A percentile compares a stretch with the other conserved stretches of the same genome.
Conservation (phyloP, 2,329 filamentous ascomycete species). For the Cladosporium phlei region DNA sequence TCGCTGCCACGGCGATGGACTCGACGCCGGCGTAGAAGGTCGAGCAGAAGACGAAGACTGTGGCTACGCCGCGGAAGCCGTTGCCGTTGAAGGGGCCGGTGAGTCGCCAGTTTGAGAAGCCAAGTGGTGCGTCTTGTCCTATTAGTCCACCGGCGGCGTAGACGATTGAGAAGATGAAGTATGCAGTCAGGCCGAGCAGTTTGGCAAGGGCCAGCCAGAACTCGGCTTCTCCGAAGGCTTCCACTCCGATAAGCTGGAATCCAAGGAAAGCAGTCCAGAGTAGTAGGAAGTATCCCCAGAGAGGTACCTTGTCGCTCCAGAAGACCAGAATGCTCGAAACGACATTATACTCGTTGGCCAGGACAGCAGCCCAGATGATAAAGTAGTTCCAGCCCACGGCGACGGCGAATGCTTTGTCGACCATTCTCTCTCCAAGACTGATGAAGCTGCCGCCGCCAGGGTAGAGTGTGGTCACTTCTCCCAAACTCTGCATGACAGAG, state of each 20-base stretch:
- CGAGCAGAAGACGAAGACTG: conserved; percentile 40
- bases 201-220: conserved; percentile 43
- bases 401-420: conserved; percentile 65
- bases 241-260: conserved; percentile 39
- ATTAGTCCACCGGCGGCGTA: conserved; percentile 31
- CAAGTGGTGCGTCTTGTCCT: conserved; percentile 26
- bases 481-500: conserved; percentile 67
- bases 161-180: conserved; percentile 39
- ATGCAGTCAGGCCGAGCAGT: conserved; percentile 34
- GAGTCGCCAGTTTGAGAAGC: conserved; percentile 36
- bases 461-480: conserved; percentile 69
- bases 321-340: conserved; percentile 62
- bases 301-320: conserved; percentile 52
- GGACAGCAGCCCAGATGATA: conserved; percentile 61
- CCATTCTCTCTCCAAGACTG: conserved; percentile 64
- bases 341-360: conserved; percentile 68
- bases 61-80: conserved; percentile 39
- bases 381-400: conserved; percentile 70
- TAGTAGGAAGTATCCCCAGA: conserved; percentile 40
- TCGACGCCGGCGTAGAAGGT: conserved; percentile 51
- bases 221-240: conserved; percentile 40
- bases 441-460: conserved; percentile 68
- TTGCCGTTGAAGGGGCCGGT: conserved; percentile 36
- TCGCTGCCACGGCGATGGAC: conserved; percentile 49
- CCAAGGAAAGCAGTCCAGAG: conserved; percentile 37